Percentiles rank a stretch among this genome's conserved stretches.
Evolutionary conservation across 371 early-diverging fungal genomes (phyloP).

Genomic region (Choanephora cucurbitarum): DNA sequence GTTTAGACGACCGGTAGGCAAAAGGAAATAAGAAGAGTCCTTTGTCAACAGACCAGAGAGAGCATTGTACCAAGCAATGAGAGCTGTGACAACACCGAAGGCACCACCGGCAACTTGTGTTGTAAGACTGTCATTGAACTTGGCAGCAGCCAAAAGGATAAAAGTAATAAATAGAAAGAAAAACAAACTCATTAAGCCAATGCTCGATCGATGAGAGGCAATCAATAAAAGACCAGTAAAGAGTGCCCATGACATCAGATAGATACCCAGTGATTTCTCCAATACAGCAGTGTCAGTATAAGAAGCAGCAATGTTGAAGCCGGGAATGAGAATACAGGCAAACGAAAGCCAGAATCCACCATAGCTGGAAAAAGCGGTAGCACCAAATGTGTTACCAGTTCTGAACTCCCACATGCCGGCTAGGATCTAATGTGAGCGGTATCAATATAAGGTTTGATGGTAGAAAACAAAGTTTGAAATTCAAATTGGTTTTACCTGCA

Average conservation of each 20-base stretch:
- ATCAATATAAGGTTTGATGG: conserved; percentile 2
- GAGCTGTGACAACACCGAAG: conserved; percentile 66
- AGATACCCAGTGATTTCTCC: conserved; percentile 68
- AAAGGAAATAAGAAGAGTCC: conserved; percentile 55
- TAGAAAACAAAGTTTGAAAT: not conserved
- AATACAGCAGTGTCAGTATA: conserved; percentile 46
- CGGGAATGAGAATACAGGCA: conserved; percentile 63
- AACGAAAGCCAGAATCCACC: conserved; percentile 83
- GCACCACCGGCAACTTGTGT: conserved; percentile 62
- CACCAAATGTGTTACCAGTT: conserved; percentile 79
- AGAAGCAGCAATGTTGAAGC: conserved; percentile 49
- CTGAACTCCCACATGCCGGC: conserved; percentile 88
- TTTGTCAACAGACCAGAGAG: conserved; percentile 63
- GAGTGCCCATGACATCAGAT: conserved; percentile 68
- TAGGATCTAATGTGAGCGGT: conserved; percentile 56
- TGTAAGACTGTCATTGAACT: conserved; percentile 37
- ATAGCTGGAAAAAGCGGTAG: conserved; percentile 78
- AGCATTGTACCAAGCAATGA: conserved; percentile 77
- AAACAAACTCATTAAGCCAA: conserved; percentile 64
- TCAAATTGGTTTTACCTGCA: conserved; percentile 57
- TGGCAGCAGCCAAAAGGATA: conserved; percentile 56
- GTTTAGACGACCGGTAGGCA: conserved; percentile 56
- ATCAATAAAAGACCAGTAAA: conserved; percentile 69
- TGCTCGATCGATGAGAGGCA: conserved; percentile 64
- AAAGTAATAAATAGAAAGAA: conserved; percentile 67